Percentiles rank a stretch among this genome's conserved stretches.
Evolutionary conservation across 345 rosid genomes (phyloP).

Genomic region (Durio zibethinus): DNA sequence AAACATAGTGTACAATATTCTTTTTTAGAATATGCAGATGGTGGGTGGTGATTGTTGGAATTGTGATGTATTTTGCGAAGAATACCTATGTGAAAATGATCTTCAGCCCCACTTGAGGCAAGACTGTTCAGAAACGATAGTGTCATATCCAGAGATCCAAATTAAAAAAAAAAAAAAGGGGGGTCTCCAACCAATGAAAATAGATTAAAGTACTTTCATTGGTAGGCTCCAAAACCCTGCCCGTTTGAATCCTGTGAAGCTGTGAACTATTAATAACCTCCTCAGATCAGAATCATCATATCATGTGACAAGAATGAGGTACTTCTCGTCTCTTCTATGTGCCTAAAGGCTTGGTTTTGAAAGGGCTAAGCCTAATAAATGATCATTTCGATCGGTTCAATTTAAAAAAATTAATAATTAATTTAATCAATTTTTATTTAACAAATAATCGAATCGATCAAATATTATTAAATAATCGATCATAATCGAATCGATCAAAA

Average conservation of each 20-base stretch:
- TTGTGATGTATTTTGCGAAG: neutral
- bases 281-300: neutral
- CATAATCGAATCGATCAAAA: too few species aligned
- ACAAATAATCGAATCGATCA: too few species aligned
- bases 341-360: neutral
- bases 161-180: neutral
- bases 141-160: neutral
- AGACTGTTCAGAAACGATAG: neutral
- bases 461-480: too few species aligned
- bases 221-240: neutral
- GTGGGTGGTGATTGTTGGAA: neutral
- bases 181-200: neutral
- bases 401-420: too few species aligned
- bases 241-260: neutral
- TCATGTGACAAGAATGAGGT: neutral
- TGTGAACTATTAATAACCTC: neutral
- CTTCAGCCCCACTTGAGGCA: neutral
- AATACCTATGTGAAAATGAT: neutral
- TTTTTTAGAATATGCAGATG: neutral
- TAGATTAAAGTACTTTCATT: neutral
- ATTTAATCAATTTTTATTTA: too few species aligned
- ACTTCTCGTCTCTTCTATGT: neutral
- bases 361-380: neutral
- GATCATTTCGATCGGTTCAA: too few species aligned
- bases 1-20: neutral